Evolutionary conservation across 2,329 filamentous ascomycete genomes (phyloP).

Genomic region (Dothiorella sarmentorum): DNA sequence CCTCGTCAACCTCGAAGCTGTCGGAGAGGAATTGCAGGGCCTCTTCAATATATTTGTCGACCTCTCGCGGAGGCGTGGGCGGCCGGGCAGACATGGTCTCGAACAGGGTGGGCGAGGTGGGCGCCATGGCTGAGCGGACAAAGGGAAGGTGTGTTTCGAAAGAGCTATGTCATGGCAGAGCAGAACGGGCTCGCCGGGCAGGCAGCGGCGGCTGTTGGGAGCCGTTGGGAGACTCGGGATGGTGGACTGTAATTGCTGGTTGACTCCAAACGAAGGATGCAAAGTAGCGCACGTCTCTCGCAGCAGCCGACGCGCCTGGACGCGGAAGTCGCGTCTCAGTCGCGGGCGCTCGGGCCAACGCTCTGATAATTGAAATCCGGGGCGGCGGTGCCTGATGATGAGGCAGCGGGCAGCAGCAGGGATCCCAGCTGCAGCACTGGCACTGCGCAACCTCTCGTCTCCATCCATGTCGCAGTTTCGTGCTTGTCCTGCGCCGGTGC

Average conservation of each 20-base stretch:
- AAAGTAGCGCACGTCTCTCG: not conserved
- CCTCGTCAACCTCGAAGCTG: conserved; percentile 38
- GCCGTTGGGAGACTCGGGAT: not conserved
- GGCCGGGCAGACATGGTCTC: conserved; percentile 50
- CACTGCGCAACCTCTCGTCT: not conserved
- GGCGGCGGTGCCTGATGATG: not conserved
- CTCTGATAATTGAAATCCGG: not conserved
- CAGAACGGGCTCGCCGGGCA: not conserved
- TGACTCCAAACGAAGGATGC: too few relatives aligned
- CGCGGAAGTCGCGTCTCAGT: conserved; percentile 17
- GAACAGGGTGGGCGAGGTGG: conserved; percentile 39
- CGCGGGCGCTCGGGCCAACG: not conserved
- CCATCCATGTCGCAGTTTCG: not conserved
- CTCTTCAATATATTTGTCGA: conserved; percentile 36
- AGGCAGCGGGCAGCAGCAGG: conserved; percentile 9
- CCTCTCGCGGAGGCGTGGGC: conserved; percentile 54
- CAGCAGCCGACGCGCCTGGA: conserved; percentile 3
- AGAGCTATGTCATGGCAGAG: conserved; percentile 6
- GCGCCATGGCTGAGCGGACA: conserved; percentile 24
- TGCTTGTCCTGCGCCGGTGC: not conserved
- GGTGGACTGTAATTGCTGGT: too few relatives aligned
- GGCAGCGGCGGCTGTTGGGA: not conserved
- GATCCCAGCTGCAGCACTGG: conserved; percentile 3
- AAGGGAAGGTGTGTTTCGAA: not conserved
- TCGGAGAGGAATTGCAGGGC: conserved; percentile 43